These are phyloP conservation scores for Phytopythium aichiense DNA, from an alignment of 352 stramenopile species.

Conservation along the genomic window DNA sequence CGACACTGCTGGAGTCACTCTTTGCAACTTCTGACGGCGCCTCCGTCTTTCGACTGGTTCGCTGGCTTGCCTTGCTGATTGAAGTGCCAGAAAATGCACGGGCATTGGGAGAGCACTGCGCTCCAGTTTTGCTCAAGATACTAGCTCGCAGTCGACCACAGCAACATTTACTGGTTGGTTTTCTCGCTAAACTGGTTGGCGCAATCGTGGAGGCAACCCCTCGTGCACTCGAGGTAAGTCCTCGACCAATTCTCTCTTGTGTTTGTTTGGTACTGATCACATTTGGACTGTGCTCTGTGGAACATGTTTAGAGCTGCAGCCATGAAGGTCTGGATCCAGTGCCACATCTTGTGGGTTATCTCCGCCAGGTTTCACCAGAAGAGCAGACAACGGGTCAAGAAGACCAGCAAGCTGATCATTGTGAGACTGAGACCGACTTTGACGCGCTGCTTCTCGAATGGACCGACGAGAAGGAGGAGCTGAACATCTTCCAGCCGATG, in stretches of 20 bases:
- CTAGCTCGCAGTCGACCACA: conserved; percentile 9
- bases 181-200: conserved; percentile 39
- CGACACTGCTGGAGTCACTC: conserved; percentile 30
- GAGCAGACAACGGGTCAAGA: neutral
- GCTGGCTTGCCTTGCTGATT: conserved; percentile 47
- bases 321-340: neutral
- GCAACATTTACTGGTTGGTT: conserved; percentile 34
- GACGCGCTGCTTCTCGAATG: conserved; percentile 29
- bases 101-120: conserved; percentile 30
- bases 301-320: neutral
- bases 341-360: neutral
- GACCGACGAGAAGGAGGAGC: conserved; percentile 41
- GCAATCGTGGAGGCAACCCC: conserved; percentile 30
- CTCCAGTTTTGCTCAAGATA: conserved; percentile 33
- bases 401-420: neutral
- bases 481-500: conserved; percentile 19
- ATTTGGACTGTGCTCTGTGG: neutral
- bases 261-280: neutral
- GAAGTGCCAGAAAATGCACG: conserved; percentile 33
- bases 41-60: conserved; percentile 40
- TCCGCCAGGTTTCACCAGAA: neutral
- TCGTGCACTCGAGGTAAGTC: conserved; percentile 34
- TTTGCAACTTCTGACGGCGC: conserved; percentile 6
- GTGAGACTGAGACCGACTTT: neutral
- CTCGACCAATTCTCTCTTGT: neutral